These are phyloP conservation scores for Populus nigra DNA, from an alignment of 345 rosid species.

Conservation along the genomic window DNA sequence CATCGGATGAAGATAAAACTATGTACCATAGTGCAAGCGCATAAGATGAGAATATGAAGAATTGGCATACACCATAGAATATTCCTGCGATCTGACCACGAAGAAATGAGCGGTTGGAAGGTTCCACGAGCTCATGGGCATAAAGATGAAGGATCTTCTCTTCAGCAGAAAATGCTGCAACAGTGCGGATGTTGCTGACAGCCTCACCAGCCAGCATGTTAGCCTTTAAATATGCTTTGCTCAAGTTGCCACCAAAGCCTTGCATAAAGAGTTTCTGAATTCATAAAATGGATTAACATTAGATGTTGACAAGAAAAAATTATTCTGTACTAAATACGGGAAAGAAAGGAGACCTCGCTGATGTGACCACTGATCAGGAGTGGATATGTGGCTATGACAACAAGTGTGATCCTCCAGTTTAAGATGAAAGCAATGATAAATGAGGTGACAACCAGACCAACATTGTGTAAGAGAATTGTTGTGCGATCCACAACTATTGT, in stretches of 20 bases:
- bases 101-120: conserved; percentile 53
- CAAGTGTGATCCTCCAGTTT: conserved; percentile 83
- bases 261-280: conserved; percentile 80
- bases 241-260: conserved; percentile 83
- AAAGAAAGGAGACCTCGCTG: conserved; percentile 59
- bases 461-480: conserved; percentile 64
- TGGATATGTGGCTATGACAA: conserved; percentile 72
- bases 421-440: conserved; percentile 71
- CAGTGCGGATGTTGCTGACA: conserved; percentile 74
- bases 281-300: background rate
- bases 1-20: conserved; percentile 3
- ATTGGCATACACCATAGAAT: conserved; percentile 77
- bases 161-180: conserved; percentile 80
- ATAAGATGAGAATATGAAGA: conserved; percentile 81
- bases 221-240: conserved; percentile 74
- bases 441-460: conserved; percentile 57
- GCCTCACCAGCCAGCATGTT: conserved; percentile 86
- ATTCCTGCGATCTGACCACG: conserved; percentile 84
- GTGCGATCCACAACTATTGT: conserved; percentile 67
- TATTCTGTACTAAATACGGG: background rate
- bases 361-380: conserved; percentile 75
- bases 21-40: conserved; percentile 82
- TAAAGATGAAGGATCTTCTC: conserved; percentile 74
- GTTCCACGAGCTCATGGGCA: conserved; percentile 62
- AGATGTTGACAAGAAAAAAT: background rate